phyloP scores from a whole-genome alignment of 805 yeast species.

The Naumovozyma baii region DNA sequence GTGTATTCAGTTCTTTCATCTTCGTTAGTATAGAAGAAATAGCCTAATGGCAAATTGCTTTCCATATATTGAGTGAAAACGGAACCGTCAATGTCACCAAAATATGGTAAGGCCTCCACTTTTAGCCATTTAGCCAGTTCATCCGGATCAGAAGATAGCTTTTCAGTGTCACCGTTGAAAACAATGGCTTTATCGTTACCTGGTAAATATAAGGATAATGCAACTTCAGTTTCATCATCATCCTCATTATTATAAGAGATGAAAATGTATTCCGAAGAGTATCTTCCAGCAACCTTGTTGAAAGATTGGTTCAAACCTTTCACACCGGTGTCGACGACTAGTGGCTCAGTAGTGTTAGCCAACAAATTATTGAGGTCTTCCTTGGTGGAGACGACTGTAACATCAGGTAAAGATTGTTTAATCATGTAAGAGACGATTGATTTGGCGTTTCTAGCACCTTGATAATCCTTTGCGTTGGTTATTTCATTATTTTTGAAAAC shows the following conservation, averaged over 20 bases:
- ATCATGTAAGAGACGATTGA: conserved; percentile 72
- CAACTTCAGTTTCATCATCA: conserved; percentile 27
- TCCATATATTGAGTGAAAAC: conserved; percentile 70
- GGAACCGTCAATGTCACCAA: conserved; percentile 63
- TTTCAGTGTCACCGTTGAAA: conserved; percentile 22
- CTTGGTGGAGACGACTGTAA: conserved; percentile 39
- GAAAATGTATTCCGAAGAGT: conserved; percentile 59
- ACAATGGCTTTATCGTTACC: conserved; percentile 25
- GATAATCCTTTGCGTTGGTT: conserved; percentile 47
- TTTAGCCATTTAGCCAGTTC: conserved; percentile 36
- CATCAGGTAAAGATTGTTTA: conserved; percentile 74
- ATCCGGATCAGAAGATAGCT: conserved; percentile 32
- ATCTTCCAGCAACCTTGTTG: conserved; percentile 47
- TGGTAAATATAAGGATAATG: conserved; percentile 26
- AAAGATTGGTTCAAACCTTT: conserved; percentile 45
- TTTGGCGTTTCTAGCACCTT: conserved; percentile 75
- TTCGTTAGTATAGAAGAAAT: conserved; percentile 68
- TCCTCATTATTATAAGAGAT: conserved; percentile 34
- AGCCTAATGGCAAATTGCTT: conserved; percentile 71
- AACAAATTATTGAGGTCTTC: conserved; percentile 42
- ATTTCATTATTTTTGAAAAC: conserved; percentile 49
- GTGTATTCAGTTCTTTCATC: conserved; percentile 56
- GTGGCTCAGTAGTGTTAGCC: conserved; percentile 36
- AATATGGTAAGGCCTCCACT: conserved; percentile 22
- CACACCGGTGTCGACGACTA: conserved; percentile 47